A percentile compares a stretch with the other conserved stretches of the same genome.
phyloP scores from a whole-genome alignment of 371 early-diverging fungal genomes.

The Coemansia sp. region DNA sequence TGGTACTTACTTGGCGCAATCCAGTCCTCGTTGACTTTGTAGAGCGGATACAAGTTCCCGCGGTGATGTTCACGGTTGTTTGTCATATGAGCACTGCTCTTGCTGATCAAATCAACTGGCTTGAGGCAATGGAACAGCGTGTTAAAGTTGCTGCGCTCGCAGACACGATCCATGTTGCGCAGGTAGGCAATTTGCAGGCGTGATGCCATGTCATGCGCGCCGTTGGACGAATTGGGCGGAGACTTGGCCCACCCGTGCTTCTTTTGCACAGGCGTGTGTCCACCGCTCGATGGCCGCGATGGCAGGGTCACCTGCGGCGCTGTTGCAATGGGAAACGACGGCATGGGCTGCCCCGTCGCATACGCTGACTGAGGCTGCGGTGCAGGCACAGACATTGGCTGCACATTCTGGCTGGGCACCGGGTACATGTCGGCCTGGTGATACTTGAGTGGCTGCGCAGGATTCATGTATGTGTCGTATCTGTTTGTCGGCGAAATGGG shows the following conservation, averaged over 20 bases:
- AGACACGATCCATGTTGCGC: slow-evolving; percentile 21
- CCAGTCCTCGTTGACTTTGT: slow-evolving; percentile 49
- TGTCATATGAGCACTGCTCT: background rate
- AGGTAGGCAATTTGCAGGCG: slow-evolving; percentile 24
- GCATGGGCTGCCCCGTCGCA: background rate
- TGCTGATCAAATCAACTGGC: slow-evolving; percentile 28
- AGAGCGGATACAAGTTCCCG: slow-evolving; percentile 40
- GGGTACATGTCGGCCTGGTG: background rate
- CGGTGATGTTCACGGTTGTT: slow-evolving; percentile 1
- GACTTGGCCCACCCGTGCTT: slow-evolving; percentile 13
- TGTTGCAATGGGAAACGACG: background rate
- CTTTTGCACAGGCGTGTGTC: slow-evolving; percentile 6
- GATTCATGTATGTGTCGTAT: slow-evolving; percentile 1
- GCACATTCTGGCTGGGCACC: background rate
- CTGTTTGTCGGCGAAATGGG: slow-evolving; percentile 17
- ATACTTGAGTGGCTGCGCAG: slow-evolving; percentile 2
- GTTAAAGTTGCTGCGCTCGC: slow-evolving; percentile 27
- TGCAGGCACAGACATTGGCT: slow-evolving; percentile 6
- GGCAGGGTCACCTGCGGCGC: background rate
- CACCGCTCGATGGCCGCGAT: slow-evolving; percentile 10
- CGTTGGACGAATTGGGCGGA: slow-evolving; percentile 12
- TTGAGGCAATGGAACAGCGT: slow-evolving; percentile 38
- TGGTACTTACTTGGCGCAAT: slow-evolving; percentile 47
- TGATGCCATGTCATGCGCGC: slow-evolving; percentile 6
- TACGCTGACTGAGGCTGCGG: background rate